Conservation (phyloP, 2,329 filamentous ascomycete genomes). For the Cladophialophora carrionii region DNA sequence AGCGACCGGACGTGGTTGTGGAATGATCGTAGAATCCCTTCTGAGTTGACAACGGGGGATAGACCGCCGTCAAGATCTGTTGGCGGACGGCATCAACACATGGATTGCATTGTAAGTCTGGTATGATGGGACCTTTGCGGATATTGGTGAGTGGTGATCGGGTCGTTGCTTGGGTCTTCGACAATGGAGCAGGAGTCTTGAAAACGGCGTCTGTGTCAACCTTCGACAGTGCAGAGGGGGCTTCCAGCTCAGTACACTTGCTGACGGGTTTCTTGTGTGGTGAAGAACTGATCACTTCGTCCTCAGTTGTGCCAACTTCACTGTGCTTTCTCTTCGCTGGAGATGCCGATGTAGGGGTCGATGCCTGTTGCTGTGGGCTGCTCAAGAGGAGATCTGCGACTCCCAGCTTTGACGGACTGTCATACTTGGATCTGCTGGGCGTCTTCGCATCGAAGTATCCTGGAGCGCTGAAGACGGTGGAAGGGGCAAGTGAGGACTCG, state of each 20-base stretch:
- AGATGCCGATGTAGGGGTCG: slow-evolving; percentile 46
- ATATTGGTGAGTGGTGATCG: slow-evolving; percentile 40
- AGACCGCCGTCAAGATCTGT: slow-evolving; percentile 72
- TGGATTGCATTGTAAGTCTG: slow-evolving; percentile 84
- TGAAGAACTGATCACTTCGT: slow-evolving; percentile 23
- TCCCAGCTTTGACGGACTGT: slow-evolving; percentile 41
- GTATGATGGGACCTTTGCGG: slow-evolving; percentile 69
- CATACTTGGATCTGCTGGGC: slow-evolving; percentile 64
- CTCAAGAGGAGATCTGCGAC: slow-evolving; percentile 59
- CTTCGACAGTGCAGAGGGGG: neutral
- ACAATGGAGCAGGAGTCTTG: slow-evolving; percentile 19
- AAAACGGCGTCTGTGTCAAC: slow-evolving; percentile 27
- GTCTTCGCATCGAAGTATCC: slow-evolving; percentile 72
- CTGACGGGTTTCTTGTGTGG: slow-evolving; percentile 20
- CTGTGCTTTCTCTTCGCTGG: slow-evolving; percentile 29
- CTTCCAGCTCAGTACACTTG: neutral
- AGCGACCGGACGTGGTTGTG: slow-evolving; percentile 65
- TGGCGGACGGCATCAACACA: slow-evolving; percentile 75
- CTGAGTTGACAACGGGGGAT: slow-evolving; percentile 74
- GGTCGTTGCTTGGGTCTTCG: slow-evolving; percentile 39
- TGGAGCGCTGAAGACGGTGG: slow-evolving; percentile 61
- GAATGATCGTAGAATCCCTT: slow-evolving; percentile 78
- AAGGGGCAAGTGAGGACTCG: slow-evolving; percentile 77
- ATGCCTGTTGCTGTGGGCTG: slow-evolving; percentile 64
- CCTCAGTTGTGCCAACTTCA: slow-evolving; percentile 22